A percentile compares a stretch with the other conserved stretches of the same genome.
Evolutionary conservation across 2,329 filamentous ascomycete species (phyloP).

Genomic region (Fonsecaea multimorphosa): DNA sequence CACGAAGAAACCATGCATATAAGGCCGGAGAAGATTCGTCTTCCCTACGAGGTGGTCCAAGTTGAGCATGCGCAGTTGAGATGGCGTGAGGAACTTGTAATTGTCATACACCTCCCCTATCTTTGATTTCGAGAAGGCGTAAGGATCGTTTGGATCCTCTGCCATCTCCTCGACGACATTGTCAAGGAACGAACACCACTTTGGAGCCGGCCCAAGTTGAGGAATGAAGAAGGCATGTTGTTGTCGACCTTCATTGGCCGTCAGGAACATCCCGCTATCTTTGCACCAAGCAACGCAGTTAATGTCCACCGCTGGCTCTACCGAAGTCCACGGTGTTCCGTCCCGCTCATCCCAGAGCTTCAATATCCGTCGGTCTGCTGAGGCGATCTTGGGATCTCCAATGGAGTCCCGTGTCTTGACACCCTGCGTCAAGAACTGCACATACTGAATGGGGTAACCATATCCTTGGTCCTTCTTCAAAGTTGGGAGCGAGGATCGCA

Average conservation of each 20-base stretch:
- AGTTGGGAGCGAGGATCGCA: constrained; percentile 83
- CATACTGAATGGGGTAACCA: constrained; percentile 86
- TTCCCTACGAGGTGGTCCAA: constrained; percentile 88
- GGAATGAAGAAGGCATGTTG: constrained; percentile 96
- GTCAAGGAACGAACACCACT: constrained; percentile 96
- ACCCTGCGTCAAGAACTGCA: constrained; percentile 70
- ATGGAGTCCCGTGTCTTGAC: constrained; percentile 74
- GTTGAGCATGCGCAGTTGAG: constrained; percentile 83
- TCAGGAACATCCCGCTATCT: constrained; percentile 91
- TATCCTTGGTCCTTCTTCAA: constrained; percentile 96
- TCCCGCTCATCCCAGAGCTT: constrained; percentile 90
- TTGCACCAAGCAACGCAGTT: constrained; percentile 94
- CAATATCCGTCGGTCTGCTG: constrained; percentile 92
- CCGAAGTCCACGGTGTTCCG: constrained; percentile 90
- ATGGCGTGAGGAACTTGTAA: constrained; percentile 94
- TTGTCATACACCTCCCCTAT: constrained; percentile 90
- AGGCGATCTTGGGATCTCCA: constrained; percentile 76
- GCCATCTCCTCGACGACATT: constrained; percentile 99
- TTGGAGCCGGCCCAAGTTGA: constrained; percentile 88
- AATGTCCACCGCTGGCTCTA: constrained; percentile 92
- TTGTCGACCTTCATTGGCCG: constrained; percentile 93
- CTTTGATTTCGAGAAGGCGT: constrained; percentile 56
- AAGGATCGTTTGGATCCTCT: constrained; percentile 72
- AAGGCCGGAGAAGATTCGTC: constrained; percentile 86
- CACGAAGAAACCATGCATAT: constrained; percentile 99